phyloP scores from a whole-genome alignment of 768 basidiomycete genomes.

The Cytidiella melzeri region DNA sequence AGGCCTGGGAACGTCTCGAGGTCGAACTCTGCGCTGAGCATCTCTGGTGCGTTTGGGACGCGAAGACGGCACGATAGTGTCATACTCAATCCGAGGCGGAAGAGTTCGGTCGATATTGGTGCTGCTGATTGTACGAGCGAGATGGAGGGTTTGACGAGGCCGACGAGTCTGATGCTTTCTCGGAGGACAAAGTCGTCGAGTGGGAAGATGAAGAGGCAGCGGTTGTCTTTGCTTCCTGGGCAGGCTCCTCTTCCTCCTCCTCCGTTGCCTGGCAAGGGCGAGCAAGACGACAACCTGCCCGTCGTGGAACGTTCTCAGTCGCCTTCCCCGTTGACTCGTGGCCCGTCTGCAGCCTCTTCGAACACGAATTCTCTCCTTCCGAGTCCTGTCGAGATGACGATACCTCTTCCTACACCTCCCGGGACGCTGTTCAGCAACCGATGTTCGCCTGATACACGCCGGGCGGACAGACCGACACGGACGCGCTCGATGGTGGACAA shows the following conservation, averaged over 20 bases:
- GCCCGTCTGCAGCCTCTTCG: constrained; percentile 22
- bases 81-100: constrained; percentile 51
- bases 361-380: constrained; percentile 15
- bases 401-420: constrained; percentile 17
- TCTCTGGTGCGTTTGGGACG: constrained; percentile 49
- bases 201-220: neutral
- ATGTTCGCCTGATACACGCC: constrained; percentile 17
- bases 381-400: constrained; percentile 19
- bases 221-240: constrained; percentile 4
- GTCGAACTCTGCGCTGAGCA: constrained; percentile 53
- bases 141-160: constrained; percentile 1
- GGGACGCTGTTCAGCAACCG: constrained; percentile 2
- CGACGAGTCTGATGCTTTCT: neutral
- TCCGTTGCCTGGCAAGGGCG: constrained; percentile 7
- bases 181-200: constrained; percentile 1
- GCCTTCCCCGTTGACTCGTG: constrained; percentile 18
- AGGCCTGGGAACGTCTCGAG: constrained; percentile 40
- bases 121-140: constrained; percentile 6
- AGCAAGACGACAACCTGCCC: neutral
- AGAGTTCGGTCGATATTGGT: constrained; percentile 38
- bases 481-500: constrained; percentile 55
- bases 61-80: constrained; percentile 54
- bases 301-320: constrained; percentile 11
- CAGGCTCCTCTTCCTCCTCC: constrained; percentile 1
- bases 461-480: constrained; percentile 33